A percentile compares a stretch with the other conserved stretches of the same genome.
These are phyloP conservation scores for Eudorina sp. DNA, from an alignment of 139 green algal species.

Conservation along the genomic window DNA sequence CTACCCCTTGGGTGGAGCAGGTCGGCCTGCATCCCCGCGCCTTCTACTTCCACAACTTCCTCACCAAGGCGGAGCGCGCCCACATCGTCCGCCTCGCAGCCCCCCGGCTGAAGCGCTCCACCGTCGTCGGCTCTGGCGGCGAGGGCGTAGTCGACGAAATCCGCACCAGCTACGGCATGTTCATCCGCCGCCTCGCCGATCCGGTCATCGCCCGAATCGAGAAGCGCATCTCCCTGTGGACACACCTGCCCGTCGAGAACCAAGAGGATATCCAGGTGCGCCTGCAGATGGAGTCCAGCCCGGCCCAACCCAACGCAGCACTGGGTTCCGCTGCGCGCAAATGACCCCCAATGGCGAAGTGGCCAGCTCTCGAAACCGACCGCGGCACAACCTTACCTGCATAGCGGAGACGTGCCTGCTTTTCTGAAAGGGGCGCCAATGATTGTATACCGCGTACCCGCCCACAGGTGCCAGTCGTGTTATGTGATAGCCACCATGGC, in stretches of 20 bases:
- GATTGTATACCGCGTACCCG: too few species aligned
- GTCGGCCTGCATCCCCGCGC: constrained; percentile 73
- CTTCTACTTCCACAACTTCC: constrained; percentile 88
- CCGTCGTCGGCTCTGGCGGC: constrained; percentile 74
- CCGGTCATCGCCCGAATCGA: constrained; percentile 62
- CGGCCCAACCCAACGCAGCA: too few species aligned
- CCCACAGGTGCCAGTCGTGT: too few species aligned
- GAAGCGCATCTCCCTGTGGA: constrained; percentile 63
- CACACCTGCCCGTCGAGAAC: constrained; percentile 65
- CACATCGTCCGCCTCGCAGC: constrained; percentile 69
- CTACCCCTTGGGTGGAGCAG: constrained; percentile 67
- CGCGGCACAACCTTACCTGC: too few species aligned
- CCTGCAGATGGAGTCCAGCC: too few species aligned
- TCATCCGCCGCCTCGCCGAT: constrained; percentile 57
- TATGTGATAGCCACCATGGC: too few species aligned
- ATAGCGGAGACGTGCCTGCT: too few species aligned
- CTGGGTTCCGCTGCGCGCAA: too few species aligned
- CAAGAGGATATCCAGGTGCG: constrained; percentile 67
- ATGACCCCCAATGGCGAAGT: too few species aligned
- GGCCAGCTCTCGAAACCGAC: too few species aligned
- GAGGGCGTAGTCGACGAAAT: constrained; percentile 73
- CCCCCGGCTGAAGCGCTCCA: constrained; percentile 79
- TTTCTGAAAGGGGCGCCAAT: too few species aligned
- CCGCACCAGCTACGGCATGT: constrained; percentile 68
- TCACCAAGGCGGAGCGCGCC: constrained; percentile 73